phyloP scores from a whole-genome alignment of 352 stramenopile genomes.

The Bremia lactucae region DNA sequence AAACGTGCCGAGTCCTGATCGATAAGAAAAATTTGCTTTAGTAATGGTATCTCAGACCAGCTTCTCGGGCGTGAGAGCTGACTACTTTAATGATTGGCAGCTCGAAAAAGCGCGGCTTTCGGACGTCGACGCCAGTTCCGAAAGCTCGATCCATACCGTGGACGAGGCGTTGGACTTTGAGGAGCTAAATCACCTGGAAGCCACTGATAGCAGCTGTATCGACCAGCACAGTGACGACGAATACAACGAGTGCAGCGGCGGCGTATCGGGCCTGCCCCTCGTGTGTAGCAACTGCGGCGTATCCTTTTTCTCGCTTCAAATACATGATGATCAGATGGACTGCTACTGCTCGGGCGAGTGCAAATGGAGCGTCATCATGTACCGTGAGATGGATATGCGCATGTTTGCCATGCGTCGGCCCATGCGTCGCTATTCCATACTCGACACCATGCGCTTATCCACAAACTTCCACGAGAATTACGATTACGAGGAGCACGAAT shows the following conservation, averaged over 20 bases:
- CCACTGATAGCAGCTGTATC: constrained; percentile 5
- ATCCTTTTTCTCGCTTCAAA: constrained; percentile 71
- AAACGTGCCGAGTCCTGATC: too few relatives aligned
- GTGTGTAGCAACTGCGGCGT: constrained; percentile 76
- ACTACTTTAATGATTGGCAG: constrained; percentile 10
- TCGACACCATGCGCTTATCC: constrained; percentile 15
- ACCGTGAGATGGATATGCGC: constrained; percentile 68
- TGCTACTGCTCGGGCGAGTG: constrained; percentile 83
- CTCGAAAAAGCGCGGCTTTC: constrained; percentile 1
- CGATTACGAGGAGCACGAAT: constrained; percentile 9
- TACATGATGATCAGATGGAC: constrained; percentile 48
- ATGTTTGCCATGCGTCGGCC: constrained; percentile 37
- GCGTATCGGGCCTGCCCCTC: constrained; percentile 54
- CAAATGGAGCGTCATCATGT: constrained; percentile 86
- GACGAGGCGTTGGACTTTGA: constrained; percentile 37
- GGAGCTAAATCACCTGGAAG: constrained; percentile 22
- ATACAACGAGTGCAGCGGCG: constrained; percentile 3
- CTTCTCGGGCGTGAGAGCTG: constrained; percentile 1
- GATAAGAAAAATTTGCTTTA: constrained; percentile 4
- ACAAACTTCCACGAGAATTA: constrained; percentile 14
- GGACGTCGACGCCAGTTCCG: constrained; percentile 16
- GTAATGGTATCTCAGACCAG: constrained; percentile 14
- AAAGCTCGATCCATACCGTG: constrained; percentile 14
- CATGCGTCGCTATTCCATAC: constrained; percentile 4
- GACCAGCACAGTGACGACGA: background rate